Conservation (phyloP, 2,329 filamentous ascomycete species). For the Aspergillus tamarii region DNA sequence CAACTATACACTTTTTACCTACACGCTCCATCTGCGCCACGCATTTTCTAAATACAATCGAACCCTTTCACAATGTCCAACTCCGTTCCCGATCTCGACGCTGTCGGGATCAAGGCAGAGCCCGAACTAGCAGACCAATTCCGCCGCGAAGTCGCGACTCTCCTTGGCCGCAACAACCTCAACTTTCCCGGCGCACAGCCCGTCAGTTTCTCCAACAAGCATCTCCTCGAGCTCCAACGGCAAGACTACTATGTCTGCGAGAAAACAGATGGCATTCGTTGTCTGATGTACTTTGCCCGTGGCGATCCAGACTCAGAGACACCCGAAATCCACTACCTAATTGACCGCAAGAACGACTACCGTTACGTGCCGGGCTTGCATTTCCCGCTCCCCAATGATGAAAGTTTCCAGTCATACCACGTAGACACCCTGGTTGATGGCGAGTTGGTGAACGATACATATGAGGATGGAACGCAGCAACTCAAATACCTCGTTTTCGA, state of each 20-base stretch:
- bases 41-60: not conserved
- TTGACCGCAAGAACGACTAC: constrained; percentile 98
- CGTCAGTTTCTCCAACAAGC: constrained; percentile 82
- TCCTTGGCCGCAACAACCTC: constrained; percentile 70
- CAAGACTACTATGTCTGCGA: constrained; percentile 97
- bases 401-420: constrained; percentile 68
- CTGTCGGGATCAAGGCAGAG: constrained; percentile 64
- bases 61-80: constrained; percentile 35
- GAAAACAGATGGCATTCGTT: constrained; percentile 95
- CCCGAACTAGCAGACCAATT: constrained; percentile 64
- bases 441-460: constrained; percentile 85
- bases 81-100: constrained; percentile 46
- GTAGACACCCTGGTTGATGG: constrained; percentile 84
- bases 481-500: constrained; percentile 92
- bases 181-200: constrained; percentile 91
- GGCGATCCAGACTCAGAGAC: constrained; percentile 58
- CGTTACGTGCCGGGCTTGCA: constrained; percentile 81
- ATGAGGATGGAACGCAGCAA: constrained; percentile 67
- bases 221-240: constrained; percentile 78
- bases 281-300: constrained; percentile 83
- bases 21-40: constrained; percentile 4
- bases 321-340: constrained; percentile 80
- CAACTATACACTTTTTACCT: constrained; percentile 7
- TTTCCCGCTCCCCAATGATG: constrained; percentile 72
- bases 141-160: constrained; percentile 71